Conservation (phyloP, 1,284 basidiomycete genomes). For the Cutaneotrichosporon mucoides region DNA sequence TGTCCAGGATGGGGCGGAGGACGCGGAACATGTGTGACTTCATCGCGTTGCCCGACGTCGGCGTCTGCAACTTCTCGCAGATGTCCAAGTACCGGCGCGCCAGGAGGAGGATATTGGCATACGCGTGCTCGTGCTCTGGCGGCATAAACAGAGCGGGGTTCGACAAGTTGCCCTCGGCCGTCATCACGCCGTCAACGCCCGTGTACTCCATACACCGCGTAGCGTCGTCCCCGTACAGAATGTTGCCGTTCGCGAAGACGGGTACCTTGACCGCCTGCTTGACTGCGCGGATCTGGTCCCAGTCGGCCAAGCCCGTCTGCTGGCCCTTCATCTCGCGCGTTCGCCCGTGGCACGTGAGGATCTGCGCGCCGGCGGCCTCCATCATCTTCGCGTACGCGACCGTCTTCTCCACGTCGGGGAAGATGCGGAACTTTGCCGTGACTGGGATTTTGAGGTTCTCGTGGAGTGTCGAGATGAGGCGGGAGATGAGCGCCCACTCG, state of each 20-base stretch:
- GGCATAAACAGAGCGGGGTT: slow-evolving; percentile 76
- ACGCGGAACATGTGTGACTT: slow-evolving; percentile 93
- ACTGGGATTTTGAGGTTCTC: slow-evolving; percentile 79
- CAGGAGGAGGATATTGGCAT: slow-evolving; percentile 62
- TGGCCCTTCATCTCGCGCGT: slow-evolving; percentile 89
- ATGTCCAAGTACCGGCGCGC: slow-evolving; percentile 85
- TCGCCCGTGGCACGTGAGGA: slow-evolving; percentile 89
- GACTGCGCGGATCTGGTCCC: slow-evolving; percentile 76
- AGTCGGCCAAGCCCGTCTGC: slow-evolving; percentile 70
- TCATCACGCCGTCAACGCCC: slow-evolving; percentile 89
- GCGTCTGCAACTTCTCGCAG: slow-evolving; percentile 66
- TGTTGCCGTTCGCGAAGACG: slow-evolving; percentile 97
- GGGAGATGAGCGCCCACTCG: slow-evolving; percentile 82
- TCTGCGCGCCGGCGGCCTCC: slow-evolving; percentile 89
- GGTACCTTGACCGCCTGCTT: slow-evolving; percentile 84
- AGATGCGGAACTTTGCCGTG: slow-evolving; percentile 93
- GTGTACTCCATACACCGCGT: slow-evolving; percentile 71
- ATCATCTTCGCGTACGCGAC: slow-evolving; percentile 93
- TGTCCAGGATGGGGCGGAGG: slow-evolving; percentile 69
- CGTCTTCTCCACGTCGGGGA: slow-evolving; percentile 78
- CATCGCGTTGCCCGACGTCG: slow-evolving; percentile 68
- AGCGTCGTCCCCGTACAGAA: slow-evolving; percentile 77
- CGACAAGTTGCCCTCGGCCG: slow-evolving; percentile 90
- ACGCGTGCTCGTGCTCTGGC: slow-evolving; percentile 51
- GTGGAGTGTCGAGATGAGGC: slow-evolving; percentile 78